Conservation (phyloP, 345 rosid genomes). For the Brassica juncea region DNA sequence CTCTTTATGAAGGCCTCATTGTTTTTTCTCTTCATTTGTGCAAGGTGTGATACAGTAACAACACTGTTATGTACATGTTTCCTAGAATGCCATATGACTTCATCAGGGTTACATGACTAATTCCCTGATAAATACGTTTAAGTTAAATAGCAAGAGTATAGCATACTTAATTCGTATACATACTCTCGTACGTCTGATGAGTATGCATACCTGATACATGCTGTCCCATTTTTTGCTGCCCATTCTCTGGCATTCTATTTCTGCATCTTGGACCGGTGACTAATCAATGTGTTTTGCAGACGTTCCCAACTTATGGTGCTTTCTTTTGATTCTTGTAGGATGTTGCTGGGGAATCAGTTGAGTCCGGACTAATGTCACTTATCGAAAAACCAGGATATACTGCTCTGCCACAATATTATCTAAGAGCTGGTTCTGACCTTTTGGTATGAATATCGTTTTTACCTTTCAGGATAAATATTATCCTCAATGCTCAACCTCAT, state of each 20-base stretch:
- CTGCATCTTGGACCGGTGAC: constrained; percentile 8
- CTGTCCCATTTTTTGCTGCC: neutral
- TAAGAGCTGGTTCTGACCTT: constrained; percentile 82
- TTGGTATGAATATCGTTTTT: constrained; percentile 53
- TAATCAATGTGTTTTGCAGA: neutral
- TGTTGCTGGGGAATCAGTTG: constrained; percentile 62
- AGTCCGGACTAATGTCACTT: constrained; percentile 61
- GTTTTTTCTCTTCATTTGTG: constrained; percentile 1
- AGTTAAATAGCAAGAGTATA: constrained; percentile 1
- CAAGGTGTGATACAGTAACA: neutral
- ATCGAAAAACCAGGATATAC: constrained; percentile 64
- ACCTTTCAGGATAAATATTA: neutral
- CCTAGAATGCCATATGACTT: constrained; percentile 11
- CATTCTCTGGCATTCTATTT: neutral
- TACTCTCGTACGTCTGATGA: constrained; percentile 10
- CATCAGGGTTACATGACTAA: constrained; percentile 1
- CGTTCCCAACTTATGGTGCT: constrained; percentile 12
- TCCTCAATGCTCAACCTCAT: constrained; percentile 12
- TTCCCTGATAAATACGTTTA: no score
- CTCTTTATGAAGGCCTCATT: neutral
- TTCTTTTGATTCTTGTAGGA: constrained; percentile 50
- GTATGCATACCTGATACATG: constrained; percentile 18
- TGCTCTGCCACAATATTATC: constrained; percentile 67
- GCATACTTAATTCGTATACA: neutral
- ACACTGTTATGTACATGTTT: constrained; percentile 5